Evolutionary conservation across 768 basidiomycete genomes (phyloP).

Genomic region (Amanita fuliginea): DNA sequence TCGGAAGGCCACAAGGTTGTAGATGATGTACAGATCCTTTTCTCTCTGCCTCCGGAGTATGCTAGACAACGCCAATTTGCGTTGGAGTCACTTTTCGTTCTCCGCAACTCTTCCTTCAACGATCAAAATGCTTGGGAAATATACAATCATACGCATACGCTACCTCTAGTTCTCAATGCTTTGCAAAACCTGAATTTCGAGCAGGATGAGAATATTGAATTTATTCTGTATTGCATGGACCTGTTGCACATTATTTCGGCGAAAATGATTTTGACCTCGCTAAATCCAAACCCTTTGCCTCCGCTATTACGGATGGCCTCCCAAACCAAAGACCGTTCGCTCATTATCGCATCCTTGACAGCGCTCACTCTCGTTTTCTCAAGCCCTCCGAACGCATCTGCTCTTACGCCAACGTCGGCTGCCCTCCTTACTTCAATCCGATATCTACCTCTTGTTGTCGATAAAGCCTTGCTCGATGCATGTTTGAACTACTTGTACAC

Average conservation of each 20-base stretch:
- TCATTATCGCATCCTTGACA: conserved; percentile 57
- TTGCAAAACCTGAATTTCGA: conserved; percentile 50
- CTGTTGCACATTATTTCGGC: conserved; percentile 54
- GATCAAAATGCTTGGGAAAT: conserved; percentile 58
- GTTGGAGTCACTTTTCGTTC: conserved; percentile 73
- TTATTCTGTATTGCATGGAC: conserved; percentile 61
- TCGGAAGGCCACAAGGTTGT: conserved; percentile 42
- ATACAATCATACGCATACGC: conserved; percentile 44
- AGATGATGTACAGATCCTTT: conserved; percentile 34
- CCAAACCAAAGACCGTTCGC: conserved; percentile 57
- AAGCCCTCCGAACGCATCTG: conserved; percentile 43
- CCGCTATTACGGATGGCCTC: conserved; percentile 45
- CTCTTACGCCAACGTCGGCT: conserved; percentile 43
- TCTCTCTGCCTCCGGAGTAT: conserved; percentile 40
- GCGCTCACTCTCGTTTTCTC: conserved; percentile 53
- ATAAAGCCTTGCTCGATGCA: conserved; percentile 59
- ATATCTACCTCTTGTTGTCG: conserved; percentile 63
- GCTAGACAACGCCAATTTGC: conserved; percentile 60
- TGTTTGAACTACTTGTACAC: conserved; percentile 66
- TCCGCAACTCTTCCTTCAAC: conserved; percentile 76
- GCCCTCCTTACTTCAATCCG: conserved; percentile 54
- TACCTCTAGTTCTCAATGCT: conserved; percentile 54
- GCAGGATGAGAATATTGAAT: conserved; percentile 62
- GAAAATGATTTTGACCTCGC: conserved; percentile 24
- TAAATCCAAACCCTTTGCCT: conserved; percentile 38